Evolutionary conservation across 257 asterid genomes (phyloP).

Genomic region (Handroanthus guayacan): DNA sequence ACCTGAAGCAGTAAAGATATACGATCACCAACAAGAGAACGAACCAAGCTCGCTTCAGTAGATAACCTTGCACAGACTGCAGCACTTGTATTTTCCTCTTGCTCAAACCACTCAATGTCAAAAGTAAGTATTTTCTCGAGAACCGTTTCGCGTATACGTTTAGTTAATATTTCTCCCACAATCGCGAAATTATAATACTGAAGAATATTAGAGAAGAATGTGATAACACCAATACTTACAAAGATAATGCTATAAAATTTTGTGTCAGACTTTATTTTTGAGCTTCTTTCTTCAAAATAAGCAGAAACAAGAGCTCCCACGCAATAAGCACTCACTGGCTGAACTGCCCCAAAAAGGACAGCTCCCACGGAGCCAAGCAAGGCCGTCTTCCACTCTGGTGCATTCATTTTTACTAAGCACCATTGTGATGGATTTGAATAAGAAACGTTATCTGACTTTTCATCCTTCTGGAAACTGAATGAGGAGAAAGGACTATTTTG

Average conservation of each 20-base stretch:
- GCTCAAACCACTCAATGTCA: slow-evolving; percentile 62
- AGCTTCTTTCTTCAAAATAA: slow-evolving; percentile 41
- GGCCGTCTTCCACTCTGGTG: slow-evolving; percentile 55
- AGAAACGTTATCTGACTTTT: slow-evolving; percentile 18
- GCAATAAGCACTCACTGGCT: slow-evolving; percentile 49
- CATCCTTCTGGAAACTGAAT: slow-evolving; percentile 32
- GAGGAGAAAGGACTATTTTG: slow-evolving; percentile 52
- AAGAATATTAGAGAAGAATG: slow-evolving; percentile 48
- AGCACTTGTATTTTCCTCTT: slow-evolving; percentile 47
- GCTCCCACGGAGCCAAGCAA: slow-evolving; percentile 57
- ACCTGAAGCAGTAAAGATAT: slow-evolving; percentile 50
- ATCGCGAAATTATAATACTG: slow-evolving; percentile 61
- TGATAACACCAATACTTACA: slow-evolving; percentile 36
- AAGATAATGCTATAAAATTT: slow-evolving; percentile 50
- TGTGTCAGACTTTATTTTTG: slow-evolving; percentile 50
- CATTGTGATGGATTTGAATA: slow-evolving; percentile 40
- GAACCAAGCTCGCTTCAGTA: slow-evolving; percentile 50
- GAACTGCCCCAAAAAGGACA: slow-evolving; percentile 46
- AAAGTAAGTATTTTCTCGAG: slow-evolving; percentile 55
- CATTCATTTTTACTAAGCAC: slow-evolving; percentile 48
- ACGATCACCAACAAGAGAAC: slow-evolving; percentile 62
- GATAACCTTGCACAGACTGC: slow-evolving; percentile 55
- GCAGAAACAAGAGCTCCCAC: slow-evolving; percentile 55
- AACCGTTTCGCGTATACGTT: slow-evolving; percentile 46
- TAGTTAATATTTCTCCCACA: slow-evolving; percentile 60